Evolutionary conservation across 306 rosid species (phyloP).

Genomic region (Echinosophora koreensis): DNA sequence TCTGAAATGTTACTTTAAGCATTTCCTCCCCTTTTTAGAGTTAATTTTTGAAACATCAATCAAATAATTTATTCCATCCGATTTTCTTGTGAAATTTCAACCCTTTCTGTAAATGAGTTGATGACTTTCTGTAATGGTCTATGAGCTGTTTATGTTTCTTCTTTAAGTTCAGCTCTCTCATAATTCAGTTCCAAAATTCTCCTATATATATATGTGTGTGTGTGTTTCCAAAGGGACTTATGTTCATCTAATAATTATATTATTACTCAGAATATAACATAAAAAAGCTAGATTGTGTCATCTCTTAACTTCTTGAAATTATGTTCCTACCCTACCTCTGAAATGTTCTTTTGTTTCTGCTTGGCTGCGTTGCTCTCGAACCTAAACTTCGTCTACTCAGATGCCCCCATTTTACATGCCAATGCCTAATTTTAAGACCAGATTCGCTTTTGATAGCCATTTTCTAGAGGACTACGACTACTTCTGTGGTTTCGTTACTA

Average conservation of each 20-base stretch:
- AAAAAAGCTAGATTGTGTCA: conserved; percentile 2
- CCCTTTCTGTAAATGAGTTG: conserved; percentile 38
- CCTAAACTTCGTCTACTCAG: conserved; percentile 14
- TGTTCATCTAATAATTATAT: not conserved
- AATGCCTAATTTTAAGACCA: not conserved
- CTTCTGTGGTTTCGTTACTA: no score
- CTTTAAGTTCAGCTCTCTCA: conserved; percentile 10
- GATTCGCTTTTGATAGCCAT: no score
- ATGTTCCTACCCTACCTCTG: conserved; percentile 22
- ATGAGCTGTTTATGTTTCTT: conserved; percentile 29
- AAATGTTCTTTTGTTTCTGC: conserved; percentile 26
- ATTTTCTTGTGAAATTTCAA: conserved; percentile 21
- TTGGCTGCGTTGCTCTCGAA: conserved; percentile 28
- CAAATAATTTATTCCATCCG: conserved; percentile 25
- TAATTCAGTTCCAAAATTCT: conserved; percentile 8
- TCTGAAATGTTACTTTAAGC: conserved; percentile 34
- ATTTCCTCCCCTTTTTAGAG: conserved; percentile 26
- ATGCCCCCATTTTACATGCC: conserved; percentile 13
- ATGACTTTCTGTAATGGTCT: conserved; percentile 27
- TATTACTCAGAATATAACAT: not conserved
- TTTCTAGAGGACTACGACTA: no score
- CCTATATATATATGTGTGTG: conserved; percentile 16
- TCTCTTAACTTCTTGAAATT: conserved; percentile 32
- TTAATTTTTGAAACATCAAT: conserved; percentile 22
- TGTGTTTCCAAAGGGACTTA: conserved; percentile 23